A percentile compares a stretch with the other conserved stretches of the same genome.
Evolutionary conservation across 306 rosid genomes (phyloP).

Genomic region (Spatholobus suberectus): DNA sequence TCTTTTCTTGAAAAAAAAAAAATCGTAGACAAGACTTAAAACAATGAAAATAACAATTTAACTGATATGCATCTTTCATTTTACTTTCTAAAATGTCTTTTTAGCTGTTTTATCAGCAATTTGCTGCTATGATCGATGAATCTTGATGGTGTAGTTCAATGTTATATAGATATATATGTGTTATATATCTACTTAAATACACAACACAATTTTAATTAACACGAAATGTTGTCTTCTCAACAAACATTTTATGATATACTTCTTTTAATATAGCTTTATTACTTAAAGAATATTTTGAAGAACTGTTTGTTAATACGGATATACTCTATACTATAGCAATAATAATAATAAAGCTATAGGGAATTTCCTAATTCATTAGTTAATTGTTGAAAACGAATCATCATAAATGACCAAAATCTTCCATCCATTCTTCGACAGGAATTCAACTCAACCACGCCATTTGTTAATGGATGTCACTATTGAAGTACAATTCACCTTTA

Average conservation of each 20-base stretch:
- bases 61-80: not conserved
- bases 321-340: not conserved
- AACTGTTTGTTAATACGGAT: not conserved
- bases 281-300: not conserved
- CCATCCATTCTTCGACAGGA: slow-evolving; percentile 1
- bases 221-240: not conserved
- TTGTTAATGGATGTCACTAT: slow-evolving; percentile 53
- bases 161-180: not conserved
- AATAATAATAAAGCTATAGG: not conserved
- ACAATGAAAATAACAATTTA: not conserved
- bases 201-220: not conserved
- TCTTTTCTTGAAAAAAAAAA: not conserved
- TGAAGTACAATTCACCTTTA: slow-evolving; percentile 16
- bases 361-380: not conserved
- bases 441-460: slow-evolving; percentile 43
- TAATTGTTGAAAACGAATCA: not conserved
- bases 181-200: not conserved
- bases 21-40: not conserved
- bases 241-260: not conserved
- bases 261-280: not conserved
- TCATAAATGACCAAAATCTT: not conserved
- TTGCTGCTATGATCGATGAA: not conserved
- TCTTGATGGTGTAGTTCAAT: not conserved
- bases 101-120: not conserved
- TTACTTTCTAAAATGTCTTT: not conserved